Conservation (phyloP, 2,329 filamentous ascomycete genomes). For the Clarireedia homoeocarpa region DNA sequence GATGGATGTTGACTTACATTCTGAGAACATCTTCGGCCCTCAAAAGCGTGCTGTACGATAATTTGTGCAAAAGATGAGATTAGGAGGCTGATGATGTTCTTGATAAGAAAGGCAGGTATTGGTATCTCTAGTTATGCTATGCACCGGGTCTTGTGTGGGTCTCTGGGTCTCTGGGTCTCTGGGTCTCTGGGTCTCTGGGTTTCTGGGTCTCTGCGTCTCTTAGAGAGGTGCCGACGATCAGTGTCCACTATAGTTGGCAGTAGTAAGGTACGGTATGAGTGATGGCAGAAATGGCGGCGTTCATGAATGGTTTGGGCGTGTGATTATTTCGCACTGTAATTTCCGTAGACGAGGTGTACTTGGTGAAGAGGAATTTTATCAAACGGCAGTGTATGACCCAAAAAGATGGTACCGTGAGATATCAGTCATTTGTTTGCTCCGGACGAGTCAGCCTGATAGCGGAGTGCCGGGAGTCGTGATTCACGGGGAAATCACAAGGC, state of each 20-base stretch:
- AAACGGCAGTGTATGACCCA: background rate
- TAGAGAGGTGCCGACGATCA: background rate
- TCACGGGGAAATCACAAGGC: background rate
- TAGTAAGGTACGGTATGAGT: background rate
- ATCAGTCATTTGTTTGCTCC: constrained; percentile 5
- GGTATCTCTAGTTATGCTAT: too few relatives aligned
- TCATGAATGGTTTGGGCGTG: too few relatives aligned
- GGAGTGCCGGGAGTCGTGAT: constrained; percentile 1
- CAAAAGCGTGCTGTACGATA: background rate
- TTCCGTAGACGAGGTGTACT: too few relatives aligned
- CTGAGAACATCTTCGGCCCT: constrained; percentile 28
- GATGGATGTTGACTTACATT: constrained; percentile 23
- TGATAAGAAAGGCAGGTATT: background rate
- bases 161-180: too few relatives aligned
- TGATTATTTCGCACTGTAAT: too few relatives aligned
- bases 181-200: background rate
- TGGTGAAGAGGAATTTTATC: background rate
- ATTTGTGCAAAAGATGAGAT: background rate
- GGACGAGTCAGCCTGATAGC: background rate
- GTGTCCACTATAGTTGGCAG: background rate
- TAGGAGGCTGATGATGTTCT: constrained; percentile 2
- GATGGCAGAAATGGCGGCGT: background rate
- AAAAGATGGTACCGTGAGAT: constrained; percentile 5
- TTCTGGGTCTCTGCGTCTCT: background rate
- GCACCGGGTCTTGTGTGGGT: too few relatives aligned